Percentiles rank a stretch among this genome's conserved stretches.
These are phyloP conservation scores for Haplosporangium gracile DNA, from an alignment of 192 early-diverging fungal genomes.

Conservation along the genomic window DNA sequence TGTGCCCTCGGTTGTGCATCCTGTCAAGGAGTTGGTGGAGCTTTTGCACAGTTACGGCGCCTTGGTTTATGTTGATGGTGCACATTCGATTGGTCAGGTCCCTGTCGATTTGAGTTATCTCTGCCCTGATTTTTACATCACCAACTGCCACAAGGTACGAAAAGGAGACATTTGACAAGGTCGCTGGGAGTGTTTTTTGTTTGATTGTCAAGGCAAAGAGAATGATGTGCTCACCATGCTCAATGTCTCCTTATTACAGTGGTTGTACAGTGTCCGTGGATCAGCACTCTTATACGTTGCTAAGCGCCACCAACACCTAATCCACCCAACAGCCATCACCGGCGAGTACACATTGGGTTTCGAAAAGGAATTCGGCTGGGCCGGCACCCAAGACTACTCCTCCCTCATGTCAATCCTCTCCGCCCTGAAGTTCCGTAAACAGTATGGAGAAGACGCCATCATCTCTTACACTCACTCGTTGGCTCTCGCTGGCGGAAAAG, in stretches of 20 bases:
- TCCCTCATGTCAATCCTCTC: slow-evolving; percentile 50
- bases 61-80: slow-evolving; percentile 73
- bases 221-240: not conserved
- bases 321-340: slow-evolving; percentile 64
- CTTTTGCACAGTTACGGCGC: slow-evolving; percentile 64
- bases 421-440: slow-evolving; percentile 65
- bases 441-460: slow-evolving; percentile 72
- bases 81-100: slow-evolving; percentile 78
- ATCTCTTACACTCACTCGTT: slow-evolving; percentile 65
- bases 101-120: slow-evolving; percentile 65
- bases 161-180: not conserved
- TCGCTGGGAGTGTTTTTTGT: not conserved
- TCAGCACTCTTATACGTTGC: slow-evolving; percentile 69
- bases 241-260: slow-evolving; percentile 30
- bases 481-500: slow-evolving; percentile 66
- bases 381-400: slow-evolving; percentile 59
- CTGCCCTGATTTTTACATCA: slow-evolving; percentile 77
- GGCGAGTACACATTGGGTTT: slow-evolving; percentile 57
- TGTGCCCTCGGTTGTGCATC: slow-evolving; percentile 65
- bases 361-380: slow-evolving; percentile 62
- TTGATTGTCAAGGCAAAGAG: not conserved
- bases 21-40: slow-evolving; percentile 51
- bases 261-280: slow-evolving; percentile 70
- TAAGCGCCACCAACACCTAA: slow-evolving; percentile 59
- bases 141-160: slow-evolving; percentile 71